Evolutionary conservation across 2,329 filamentous ascomycete species (phyloP).

Genomic region (Sordariomycetes sp.): DNA sequence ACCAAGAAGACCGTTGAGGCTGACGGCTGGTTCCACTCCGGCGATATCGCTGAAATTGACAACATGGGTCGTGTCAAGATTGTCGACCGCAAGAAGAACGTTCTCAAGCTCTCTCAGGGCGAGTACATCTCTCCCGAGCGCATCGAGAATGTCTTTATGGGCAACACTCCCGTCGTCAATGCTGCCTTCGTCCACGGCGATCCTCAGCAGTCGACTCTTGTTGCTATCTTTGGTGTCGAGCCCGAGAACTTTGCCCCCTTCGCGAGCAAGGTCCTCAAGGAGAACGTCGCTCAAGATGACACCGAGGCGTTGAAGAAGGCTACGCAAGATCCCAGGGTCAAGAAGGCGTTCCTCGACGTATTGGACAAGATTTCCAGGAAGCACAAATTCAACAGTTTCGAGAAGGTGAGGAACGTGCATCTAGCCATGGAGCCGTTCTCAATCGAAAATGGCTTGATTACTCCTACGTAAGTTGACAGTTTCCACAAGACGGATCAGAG

Average conservation of each 20-base stretch:
- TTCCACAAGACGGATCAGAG: too few species aligned
- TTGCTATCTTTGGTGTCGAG: constrained; percentile 82
- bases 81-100: constrained; percentile 96
- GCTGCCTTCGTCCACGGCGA: constrained; percentile 90
- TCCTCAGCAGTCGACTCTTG: constrained; percentile 68
- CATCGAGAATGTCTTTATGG: constrained; percentile 89
- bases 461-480: constrained; percentile 72
- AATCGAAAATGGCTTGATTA: constrained; percentile 84
- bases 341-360: constrained; percentile 66
- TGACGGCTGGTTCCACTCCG: constrained; percentile 96
- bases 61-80: constrained; percentile 81
- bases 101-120: constrained; percentile 95
- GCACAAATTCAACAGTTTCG: constrained; percentile 87
- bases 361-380: constrained; percentile 70
- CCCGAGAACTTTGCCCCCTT: constrained; percentile 75
- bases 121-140: constrained; percentile 97
- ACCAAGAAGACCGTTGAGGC: constrained; percentile 72
- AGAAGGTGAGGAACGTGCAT: constrained; percentile 66
- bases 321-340: constrained; percentile 59
- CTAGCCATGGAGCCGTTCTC: constrained; percentile 84
- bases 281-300: constrained; percentile 55
- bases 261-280: constrained; percentile 67
- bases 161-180: constrained; percentile 66
- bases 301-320: constrained; percentile 57
- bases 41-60: constrained; percentile 84